Conservation (phyloP, 331 rosid genomes). For the Arachis monticola region DNA sequence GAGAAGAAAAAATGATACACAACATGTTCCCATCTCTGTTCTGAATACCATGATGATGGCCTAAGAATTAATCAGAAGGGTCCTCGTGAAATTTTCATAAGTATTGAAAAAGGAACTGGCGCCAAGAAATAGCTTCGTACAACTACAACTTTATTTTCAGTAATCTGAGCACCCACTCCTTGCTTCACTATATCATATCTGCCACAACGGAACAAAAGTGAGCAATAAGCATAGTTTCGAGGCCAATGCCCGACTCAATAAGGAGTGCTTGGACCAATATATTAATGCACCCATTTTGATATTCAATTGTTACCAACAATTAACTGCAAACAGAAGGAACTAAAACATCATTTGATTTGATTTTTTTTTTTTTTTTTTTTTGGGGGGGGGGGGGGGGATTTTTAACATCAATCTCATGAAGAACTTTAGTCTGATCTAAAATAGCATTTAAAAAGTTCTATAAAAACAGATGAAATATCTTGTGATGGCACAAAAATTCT, state of each 20-base stretch:
- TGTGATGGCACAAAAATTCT: constrained; percentile 15
- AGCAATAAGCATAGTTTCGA: constrained; percentile 21
- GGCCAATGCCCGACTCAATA: constrained; percentile 49
- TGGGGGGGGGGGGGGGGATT: neutral
- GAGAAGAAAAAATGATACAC: neutral
- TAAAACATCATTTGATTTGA: constrained; percentile 24
- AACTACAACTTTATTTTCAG: constrained; percentile 13
- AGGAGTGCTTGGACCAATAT: constrained; percentile 32
- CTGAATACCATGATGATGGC: constrained; percentile 18
- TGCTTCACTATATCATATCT: constrained; percentile 34
- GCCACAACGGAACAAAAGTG: constrained; percentile 27
- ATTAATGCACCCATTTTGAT: constrained; percentile 24
- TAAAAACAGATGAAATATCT: neutral
- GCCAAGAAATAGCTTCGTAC: constrained; percentile 38
- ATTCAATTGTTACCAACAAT: constrained; percentile 11
- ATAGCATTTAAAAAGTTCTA: neutral
- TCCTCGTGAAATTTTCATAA: constrained; percentile 22
- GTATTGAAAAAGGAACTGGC: constrained; percentile 14
- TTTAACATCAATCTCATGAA: constrained; percentile 27
- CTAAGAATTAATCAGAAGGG: constrained; percentile 21
- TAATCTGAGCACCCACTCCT: constrained; percentile 26
- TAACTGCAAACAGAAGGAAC: neutral
- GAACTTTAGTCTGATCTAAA: neutral
- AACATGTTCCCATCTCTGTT: constrained; percentile 18
- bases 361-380: no score